Conservation (phyloP, 768 basidiomycete species). For the Suillus hirtellus region DNA sequence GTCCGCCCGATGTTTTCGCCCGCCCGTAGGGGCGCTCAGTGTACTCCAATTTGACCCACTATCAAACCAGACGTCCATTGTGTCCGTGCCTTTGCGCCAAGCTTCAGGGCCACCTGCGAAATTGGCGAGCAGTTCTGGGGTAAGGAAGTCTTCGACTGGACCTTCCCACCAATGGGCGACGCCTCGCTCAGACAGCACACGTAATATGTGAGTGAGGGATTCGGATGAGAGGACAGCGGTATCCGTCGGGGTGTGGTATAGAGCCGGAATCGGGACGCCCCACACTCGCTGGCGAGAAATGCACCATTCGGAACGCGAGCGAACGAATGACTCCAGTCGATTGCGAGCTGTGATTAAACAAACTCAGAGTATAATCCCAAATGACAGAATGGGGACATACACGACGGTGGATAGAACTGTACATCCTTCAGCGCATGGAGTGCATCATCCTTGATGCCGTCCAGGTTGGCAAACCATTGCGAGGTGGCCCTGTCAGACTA, state of each 20-base stretch:
- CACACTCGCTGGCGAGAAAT: conserved; percentile 97
- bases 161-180: conserved; percentile 92
- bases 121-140: conserved; percentile 53
- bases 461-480: conserved; percentile 97
- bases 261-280: conserved; percentile 94
- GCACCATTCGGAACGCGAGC: conserved; percentile 95
- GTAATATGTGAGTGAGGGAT: conserved; percentile 74
- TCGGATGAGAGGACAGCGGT: conserved; percentile 61
- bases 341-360: conserved; percentile 60
- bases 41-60: conserved; percentile 94
- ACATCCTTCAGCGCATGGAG: conserved; percentile 68
- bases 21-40: conserved; percentile 46
- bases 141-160: conserved; percentile 78
- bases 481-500: conserved; percentile 69
- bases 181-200: conserved; percentile 70
- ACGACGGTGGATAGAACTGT: conserved; percentile 70
- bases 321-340: conserved; percentile 85
- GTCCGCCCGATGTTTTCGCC: conserved; percentile 60
- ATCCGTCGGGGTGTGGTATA: conserved; percentile 66
- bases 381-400: conserved; percentile 42
- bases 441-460: conserved; percentile 77
- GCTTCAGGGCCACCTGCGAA: conserved; percentile 39
- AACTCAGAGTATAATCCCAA: neutral
- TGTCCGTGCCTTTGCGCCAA: conserved; percentile 86
- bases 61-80: conserved; percentile 99